Percentiles rank a stretch among this genome's conserved stretches.
phyloP scores from a whole-genome alignment of 345 rosid genomes.

The Chamaenerion angustifolium region DNA sequence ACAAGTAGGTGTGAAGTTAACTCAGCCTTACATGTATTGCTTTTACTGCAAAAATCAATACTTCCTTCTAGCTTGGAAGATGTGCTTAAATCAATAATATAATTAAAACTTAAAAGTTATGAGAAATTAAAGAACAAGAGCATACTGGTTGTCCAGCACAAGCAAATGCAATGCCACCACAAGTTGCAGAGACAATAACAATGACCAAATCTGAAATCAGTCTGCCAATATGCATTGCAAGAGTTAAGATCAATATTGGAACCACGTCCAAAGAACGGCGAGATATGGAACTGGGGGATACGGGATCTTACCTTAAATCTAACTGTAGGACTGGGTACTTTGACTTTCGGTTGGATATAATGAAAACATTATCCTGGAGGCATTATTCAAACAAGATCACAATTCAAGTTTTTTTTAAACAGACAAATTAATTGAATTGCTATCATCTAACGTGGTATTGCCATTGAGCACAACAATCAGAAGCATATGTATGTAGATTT shows the following conservation, averaged over 20 bases:
- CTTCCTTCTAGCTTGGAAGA: not conserved
- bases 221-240: conserved; percentile 32
- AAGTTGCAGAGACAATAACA: conserved; percentile 95
- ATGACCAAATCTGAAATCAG: conserved; percentile 95
- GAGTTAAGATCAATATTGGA: conserved; percentile 10
- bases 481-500: too few relatives aligned
- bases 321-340: conserved; percentile 90
- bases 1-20: not conserved
- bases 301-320: conserved; percentile 50
- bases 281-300: not conserved
- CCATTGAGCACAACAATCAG: too few relatives aligned
- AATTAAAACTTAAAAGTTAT: conserved; percentile 4
- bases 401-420: not conserved
- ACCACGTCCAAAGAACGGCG: not conserved
- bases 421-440: not conserved
- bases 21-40: not conserved
- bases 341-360: conserved; percentile 91
- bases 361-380: conserved; percentile 86
- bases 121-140: conserved; percentile 7
- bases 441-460: too few relatives aligned
- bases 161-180: conserved; percentile 98
- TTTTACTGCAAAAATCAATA: too few relatives aligned
- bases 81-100: not conserved
- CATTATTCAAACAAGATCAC: conserved; percentile 10
- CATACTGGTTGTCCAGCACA: conserved; percentile 98